Evolutionary conservation across 768 basidiomycete species (phyloP).

Genomic region (Trametes punicea): DNA sequence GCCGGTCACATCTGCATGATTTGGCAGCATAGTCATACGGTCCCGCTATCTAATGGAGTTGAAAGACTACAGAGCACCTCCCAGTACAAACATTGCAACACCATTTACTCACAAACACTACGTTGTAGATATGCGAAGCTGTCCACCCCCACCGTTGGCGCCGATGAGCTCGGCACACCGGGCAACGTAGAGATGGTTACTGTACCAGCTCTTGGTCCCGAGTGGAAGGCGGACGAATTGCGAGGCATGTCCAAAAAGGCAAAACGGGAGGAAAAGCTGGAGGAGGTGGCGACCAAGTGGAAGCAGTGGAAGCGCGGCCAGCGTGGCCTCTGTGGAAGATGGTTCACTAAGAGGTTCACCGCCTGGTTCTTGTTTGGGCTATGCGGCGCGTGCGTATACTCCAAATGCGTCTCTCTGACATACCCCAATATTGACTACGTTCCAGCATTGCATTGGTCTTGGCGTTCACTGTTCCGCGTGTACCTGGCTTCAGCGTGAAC

Average conservation of each 20-base stretch:
- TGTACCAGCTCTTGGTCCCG: slow-evolving; percentile 85
- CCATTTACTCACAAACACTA: not conserved
- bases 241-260: slow-evolving; percentile 72
- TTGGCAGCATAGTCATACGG: too few species aligned
- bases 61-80: too few species aligned
- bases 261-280: slow-evolving; percentile 57
- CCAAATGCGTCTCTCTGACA: not conserved
- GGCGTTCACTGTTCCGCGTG: slow-evolving; percentile 80
- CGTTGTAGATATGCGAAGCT: slow-evolving; percentile 20
- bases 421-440: slow-evolving; percentile 1
- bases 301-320: slow-evolving; percentile 77
- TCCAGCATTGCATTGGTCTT: slow-evolving; percentile 63
- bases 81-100: not conserved
- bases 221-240: slow-evolving; percentile 83
- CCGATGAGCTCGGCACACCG: slow-evolving; percentile 36
- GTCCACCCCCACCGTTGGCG: slow-evolving; percentile 19
- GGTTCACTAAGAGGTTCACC: slow-evolving; percentile 69
- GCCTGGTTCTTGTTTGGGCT: slow-evolving; percentile 67
- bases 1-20: too few species aligned
- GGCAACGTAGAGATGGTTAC: slow-evolving; percentile 84
- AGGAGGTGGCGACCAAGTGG: slow-evolving; percentile 52
- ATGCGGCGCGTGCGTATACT: slow-evolving; percentile 50
- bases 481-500: slow-evolving; percentile 69
- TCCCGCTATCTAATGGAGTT: too few species aligned
- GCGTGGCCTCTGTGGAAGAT: slow-evolving; percentile 74